Evolutionary conservation across 2,329 filamentous ascomycete genomes (phyloP).

Genomic region (Chrysosporium keratinophilum): DNA sequence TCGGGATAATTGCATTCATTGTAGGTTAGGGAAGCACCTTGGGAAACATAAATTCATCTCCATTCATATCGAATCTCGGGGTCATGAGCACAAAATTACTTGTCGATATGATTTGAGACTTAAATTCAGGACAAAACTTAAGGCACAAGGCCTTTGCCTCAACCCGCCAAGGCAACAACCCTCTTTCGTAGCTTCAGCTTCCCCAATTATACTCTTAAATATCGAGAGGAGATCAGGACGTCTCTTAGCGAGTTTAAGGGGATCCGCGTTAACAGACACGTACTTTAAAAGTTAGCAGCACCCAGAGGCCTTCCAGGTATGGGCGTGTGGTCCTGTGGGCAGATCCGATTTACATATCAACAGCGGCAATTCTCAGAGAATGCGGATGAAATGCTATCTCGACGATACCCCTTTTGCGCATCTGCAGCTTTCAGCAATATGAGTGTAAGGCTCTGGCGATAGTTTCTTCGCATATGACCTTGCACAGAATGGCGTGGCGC

Average conservation of each 20-base stretch:
- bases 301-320: constrained; percentile 29
- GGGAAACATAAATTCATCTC: too few species aligned
- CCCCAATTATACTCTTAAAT: background rate
- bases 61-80: too few species aligned
- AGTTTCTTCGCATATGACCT: background rate
- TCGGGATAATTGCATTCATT: background rate
- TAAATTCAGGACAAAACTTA: too few species aligned
- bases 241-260: background rate
- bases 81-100: too few species aligned
- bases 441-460: constrained; percentile 13
- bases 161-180: too few species aligned
- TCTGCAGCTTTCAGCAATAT: constrained; percentile 20
- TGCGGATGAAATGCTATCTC: background rate
- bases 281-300: background rate
- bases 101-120: too few species aligned
- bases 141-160: too few species aligned
- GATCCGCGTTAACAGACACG: background rate
- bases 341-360: constrained; percentile 38
- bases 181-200: background rate
- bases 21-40: too few species aligned
- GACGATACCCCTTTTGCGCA: constrained; percentile 25
- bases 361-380: background rate
- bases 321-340: constrained; percentile 37
- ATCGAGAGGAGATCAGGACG: background rate
- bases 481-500: background rate